Evolutionary conservation across 106 monocot genomes (phyloP).

Genomic region (Platanthera guangdongensis): DNA sequence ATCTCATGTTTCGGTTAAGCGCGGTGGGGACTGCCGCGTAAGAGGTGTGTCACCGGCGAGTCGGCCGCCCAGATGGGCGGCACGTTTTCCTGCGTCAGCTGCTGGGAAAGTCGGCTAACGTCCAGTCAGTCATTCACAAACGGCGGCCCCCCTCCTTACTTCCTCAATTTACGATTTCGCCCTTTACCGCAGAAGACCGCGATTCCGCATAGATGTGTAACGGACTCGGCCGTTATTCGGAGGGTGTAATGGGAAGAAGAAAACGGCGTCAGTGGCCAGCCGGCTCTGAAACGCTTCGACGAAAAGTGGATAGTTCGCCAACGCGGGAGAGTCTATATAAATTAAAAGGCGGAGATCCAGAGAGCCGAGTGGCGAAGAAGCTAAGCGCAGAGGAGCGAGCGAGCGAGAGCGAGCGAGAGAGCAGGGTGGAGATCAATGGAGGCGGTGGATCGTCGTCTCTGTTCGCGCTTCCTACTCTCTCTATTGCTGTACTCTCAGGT

Average conservation of each 20-base stretch:
- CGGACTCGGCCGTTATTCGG: neutral
- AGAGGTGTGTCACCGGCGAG: slow-evolving; percentile 6
- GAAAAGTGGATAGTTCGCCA: neutral
- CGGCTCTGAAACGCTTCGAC: neutral
- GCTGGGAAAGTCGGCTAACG: neutral
- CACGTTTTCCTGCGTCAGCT: neutral
- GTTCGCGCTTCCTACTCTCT: neutral
- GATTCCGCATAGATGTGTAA: neutral
- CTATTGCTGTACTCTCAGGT: slow-evolving; percentile 26
- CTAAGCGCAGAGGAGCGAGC: neutral
- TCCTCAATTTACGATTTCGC: neutral
- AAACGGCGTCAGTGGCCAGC: neutral
- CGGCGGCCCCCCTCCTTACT: neutral
- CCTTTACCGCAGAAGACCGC: neutral
- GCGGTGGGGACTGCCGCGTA: neutral
- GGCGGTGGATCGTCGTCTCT: neutral
- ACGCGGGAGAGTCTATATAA: slow-evolving; percentile 1
- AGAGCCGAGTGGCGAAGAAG: neutral
- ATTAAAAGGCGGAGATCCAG: neutral
- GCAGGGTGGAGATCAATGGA: neutral
- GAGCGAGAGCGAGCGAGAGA: neutral
- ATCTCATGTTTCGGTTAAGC: neutral
- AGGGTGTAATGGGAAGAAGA: neutral
- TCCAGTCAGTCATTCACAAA: neutral
- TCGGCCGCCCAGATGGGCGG: neutral